Conservation (phyloP, 1,139 yeast species). For the Taphrina deformans region DNA sequence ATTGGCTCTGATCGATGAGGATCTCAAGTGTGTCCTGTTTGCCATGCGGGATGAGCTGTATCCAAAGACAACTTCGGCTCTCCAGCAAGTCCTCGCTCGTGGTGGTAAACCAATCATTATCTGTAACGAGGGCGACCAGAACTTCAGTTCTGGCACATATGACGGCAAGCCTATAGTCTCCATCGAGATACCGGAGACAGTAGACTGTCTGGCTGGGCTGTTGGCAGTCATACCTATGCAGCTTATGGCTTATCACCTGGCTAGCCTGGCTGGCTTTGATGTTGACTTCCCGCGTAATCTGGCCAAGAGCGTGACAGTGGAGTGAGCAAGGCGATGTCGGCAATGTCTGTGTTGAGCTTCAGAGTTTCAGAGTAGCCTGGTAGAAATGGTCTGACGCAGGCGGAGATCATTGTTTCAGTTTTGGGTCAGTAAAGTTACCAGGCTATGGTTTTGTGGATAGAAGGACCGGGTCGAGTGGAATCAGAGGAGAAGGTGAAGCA, state of each 20-base stretch:
- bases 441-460: no score
- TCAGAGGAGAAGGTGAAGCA: no score
- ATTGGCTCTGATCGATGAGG: slow-evolving; percentile 90
- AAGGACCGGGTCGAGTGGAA: no score
- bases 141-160: slow-evolving; percentile 45
- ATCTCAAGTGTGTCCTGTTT: slow-evolving; percentile 89
- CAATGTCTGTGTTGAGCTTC: no score
- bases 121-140: slow-evolving; percentile 81
- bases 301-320: slow-evolving; percentile 98
- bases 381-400: no score
- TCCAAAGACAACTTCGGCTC: slow-evolving; percentile 94
- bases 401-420: no score
- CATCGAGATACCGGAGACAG: slow-evolving; percentile 91
- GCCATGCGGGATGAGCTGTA: slow-evolving; percentile 97
- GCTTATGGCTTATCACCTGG: slow-evolving; percentile 95
- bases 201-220: slow-evolving; percentile 95
- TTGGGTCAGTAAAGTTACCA: no score
- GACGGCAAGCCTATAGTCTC: slow-evolving; percentile 46
- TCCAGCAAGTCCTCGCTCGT: slow-evolving; percentile 96
- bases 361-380: no score
- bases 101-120: slow-evolving; percentile 94
- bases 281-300: slow-evolving; percentile 98
- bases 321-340: slow-evolving; percentile 47
- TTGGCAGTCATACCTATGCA: slow-evolving; percentile 93
- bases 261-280: slow-evolving; percentile 90